These are phyloP conservation scores for Penicillium samsonianum DNA, from an alignment of 495 filamentous ascomycete genomes.

Conservation along the genomic window DNA sequence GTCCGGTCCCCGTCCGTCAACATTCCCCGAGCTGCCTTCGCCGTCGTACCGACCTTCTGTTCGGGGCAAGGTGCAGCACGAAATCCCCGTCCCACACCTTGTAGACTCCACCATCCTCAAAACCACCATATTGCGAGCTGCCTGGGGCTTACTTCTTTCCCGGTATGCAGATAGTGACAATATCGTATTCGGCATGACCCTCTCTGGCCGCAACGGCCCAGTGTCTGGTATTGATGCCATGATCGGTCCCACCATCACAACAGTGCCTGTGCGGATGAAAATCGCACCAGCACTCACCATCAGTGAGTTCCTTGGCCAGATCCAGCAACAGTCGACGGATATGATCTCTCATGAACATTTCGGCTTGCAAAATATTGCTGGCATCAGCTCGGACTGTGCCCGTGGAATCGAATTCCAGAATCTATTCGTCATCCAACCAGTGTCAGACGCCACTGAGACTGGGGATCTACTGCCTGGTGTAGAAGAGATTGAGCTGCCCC, in stretches of 20 bases:
- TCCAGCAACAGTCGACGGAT: conserved; percentile 34
- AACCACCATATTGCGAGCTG: conserved; percentile 29
- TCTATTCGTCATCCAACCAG: not conserved
- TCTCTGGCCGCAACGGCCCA: conserved; percentile 36
- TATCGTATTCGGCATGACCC: conserved; percentile 37
- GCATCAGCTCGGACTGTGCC: conserved; percentile 44
- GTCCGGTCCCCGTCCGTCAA: not conserved
- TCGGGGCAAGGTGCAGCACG: not conserved
- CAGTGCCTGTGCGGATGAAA: conserved; percentile 50
- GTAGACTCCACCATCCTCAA: conserved; percentile 31
- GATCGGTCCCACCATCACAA: conserved; percentile 42
- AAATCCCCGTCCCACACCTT: not conserved
- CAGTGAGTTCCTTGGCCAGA: conserved; percentile 33
- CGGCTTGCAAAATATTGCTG: conserved; percentile 55
- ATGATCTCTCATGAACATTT: conserved; percentile 44
- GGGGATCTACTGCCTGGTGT: not conserved
- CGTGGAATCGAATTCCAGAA: not conserved
- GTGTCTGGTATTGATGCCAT: conserved; percentile 34
- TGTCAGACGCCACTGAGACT: not conserved
- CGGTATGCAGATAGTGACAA: conserved; percentile 28
- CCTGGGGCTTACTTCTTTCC: conserved; percentile 38
- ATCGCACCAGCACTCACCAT: conserved; percentile 25
- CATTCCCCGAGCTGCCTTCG: conserved; percentile 10
- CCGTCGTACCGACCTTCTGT: conserved; percentile 33
- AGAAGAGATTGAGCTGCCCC: not conserved